A percentile compares a stretch with the other conserved stretches of the same genome.
Conservation (phyloP, 345 rosid species). For the Lepidium sativum region DNA sequence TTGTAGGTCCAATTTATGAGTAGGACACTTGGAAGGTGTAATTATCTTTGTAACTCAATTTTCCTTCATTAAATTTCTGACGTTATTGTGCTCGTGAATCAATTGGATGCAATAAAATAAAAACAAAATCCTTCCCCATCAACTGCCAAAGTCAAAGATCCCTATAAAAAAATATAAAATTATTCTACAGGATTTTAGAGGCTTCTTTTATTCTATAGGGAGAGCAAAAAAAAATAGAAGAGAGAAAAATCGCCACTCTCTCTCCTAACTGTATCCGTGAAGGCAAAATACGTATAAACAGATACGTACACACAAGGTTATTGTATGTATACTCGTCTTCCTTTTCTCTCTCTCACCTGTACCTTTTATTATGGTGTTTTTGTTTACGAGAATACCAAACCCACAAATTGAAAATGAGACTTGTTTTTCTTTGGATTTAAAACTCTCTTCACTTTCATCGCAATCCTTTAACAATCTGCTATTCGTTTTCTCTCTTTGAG, state of each 20-base stretch:
- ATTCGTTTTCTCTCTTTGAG: conserved; percentile 7
- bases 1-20: conserved; percentile 20
- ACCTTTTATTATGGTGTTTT: conserved; percentile 21
- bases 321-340: conserved; percentile 22
- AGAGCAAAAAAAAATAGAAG: not conserved
- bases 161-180: not conserved
- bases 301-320: conserved; percentile 11
- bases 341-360: conserved; percentile 18
- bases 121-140: conserved; percentile 21
- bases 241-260: conserved; percentile 6
- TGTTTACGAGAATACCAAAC: conserved; percentile 21
- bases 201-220: conserved; percentile 16
- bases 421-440: not conserved
- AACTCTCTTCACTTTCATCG: conserved; percentile 1
- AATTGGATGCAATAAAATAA: conserved; percentile 27
- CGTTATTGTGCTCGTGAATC: conserved; percentile 15
- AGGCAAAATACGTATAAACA: conserved; percentile 24
- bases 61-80: not conserved
- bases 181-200: conserved; percentile 2
- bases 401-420: conserved; percentile 10
- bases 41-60: not conserved
- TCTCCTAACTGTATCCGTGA: conserved; percentile 33
- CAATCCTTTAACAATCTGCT: not conserved
- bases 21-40: not conserved
- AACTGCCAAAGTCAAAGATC: conserved; percentile 24